Evolutionary conservation across 805 yeast genomes (phyloP).

Genomic region (Martiniozyma abietophila): DNA sequence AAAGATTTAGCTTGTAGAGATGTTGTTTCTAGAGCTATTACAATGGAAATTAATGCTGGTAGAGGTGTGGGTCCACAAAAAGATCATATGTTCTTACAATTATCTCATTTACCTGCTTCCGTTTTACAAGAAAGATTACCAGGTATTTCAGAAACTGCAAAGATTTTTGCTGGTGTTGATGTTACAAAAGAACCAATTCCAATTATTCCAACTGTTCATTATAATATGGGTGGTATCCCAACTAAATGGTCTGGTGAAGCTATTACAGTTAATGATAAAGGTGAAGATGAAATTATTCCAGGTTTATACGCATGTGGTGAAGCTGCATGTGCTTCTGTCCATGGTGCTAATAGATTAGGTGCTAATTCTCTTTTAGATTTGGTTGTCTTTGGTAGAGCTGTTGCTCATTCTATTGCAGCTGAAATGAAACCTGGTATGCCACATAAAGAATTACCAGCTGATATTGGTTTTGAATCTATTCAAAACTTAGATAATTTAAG

Average conservation of each 20-base stretch:
- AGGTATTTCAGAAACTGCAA: slow-evolving; percentile 98
- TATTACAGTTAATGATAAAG: slow-evolving; percentile 69
- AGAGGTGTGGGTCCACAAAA: slow-evolving; percentile 97
- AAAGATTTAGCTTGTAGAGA: slow-evolving; percentile 98
- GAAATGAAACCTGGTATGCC: slow-evolving; percentile 83
- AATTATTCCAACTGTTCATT: slow-evolving; percentile 95
- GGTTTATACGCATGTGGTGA: slow-evolving; percentile 98
- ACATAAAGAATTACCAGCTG: slow-evolving; percentile 71
- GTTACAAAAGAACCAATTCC: slow-evolving; percentile 99
- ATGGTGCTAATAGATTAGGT: slow-evolving; percentile 98
- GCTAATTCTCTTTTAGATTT: slow-evolving; percentile 95
- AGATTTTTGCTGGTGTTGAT: slow-evolving; percentile 98
- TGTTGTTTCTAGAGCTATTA: slow-evolving; percentile 96
- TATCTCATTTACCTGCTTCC: slow-evolving; percentile 85
- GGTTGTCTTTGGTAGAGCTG: slow-evolving; percentile 98
- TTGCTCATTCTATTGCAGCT: slow-evolving; percentile 83
- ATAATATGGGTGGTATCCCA: slow-evolving; percentile 99
- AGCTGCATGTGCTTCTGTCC: slow-evolving; percentile 98
- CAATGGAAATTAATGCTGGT: slow-evolving; percentile 97
- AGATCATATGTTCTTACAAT: slow-evolving; percentile 93
- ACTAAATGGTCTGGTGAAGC: slow-evolving; percentile 97
- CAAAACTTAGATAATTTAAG: slow-evolving; percentile 85
- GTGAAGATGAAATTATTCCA: slow-evolving; percentile 85
- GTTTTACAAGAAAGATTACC: slow-evolving; percentile 94
- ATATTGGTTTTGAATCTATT: slow-evolving; percentile 81